A percentile compares a stretch with the other conserved stretches of the same genome.
phyloP scores from a whole-genome alignment of 2,329 filamentous ascomycete genomes.

The Sporothrix mexicana region DNA sequence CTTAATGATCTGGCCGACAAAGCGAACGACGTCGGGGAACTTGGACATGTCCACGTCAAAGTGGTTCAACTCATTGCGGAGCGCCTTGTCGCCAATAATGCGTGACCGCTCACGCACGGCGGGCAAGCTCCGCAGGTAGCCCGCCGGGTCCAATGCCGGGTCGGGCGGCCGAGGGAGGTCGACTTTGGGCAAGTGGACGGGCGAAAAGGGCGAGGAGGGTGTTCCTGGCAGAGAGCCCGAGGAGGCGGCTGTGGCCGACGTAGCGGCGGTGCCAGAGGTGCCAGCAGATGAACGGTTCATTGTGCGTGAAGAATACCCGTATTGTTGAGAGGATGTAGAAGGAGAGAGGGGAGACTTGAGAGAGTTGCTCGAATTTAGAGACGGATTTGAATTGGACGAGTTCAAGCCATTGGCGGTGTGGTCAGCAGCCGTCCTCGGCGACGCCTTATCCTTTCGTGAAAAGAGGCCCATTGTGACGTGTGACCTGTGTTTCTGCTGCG shows the following conservation, averaged over 20 bases:
- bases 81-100: conserved; percentile 76
- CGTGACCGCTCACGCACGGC: conserved; percentile 81
- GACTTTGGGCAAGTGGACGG: conserved; percentile 70
- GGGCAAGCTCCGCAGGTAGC: conserved; percentile 87
- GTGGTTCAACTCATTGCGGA: conserved; percentile 77
- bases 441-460: conserved; percentile 60
- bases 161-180: conserved; percentile 85
- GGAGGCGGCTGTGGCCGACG: conserved; percentile 34
- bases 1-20: conserved; percentile 92
- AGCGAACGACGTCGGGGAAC: conserved; percentile 81
- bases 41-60: conserved; percentile 89
- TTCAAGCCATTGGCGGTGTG: conserved; percentile 46
- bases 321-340: conserved; percentile 39
- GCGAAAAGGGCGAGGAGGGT: conserved; percentile 59
- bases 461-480: conserved; percentile 58
- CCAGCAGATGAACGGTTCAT: conserved; percentile 59
- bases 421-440: conserved; percentile 46
- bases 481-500: neutral
- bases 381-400: conserved; percentile 55
- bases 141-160: conserved; percentile 83
- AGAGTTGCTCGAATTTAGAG: conserved; percentile 58
- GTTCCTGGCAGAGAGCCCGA: conserved; percentile 47
- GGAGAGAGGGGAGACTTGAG: conserved; percentile 47
- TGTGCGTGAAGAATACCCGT: conserved; percentile 47
- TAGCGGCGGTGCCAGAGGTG: conserved; percentile 46